Base-by-base conservation (phyloP, 1,284 basidiomycete genomes). In the Ustilago cynodontis region DNA sequence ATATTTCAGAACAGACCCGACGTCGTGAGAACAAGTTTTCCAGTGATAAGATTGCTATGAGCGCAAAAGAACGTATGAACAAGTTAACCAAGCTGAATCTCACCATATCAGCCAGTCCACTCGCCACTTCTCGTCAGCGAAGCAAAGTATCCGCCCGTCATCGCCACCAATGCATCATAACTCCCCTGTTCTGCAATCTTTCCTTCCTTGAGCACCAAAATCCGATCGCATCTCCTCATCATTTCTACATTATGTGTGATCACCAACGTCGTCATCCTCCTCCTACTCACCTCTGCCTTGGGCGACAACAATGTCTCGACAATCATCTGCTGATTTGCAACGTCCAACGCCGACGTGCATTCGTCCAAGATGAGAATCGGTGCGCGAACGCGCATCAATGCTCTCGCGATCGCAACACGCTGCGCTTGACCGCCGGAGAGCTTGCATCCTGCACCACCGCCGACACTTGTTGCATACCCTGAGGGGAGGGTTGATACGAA, bases 351-450 rank as follows among this genome's bases (percentile, higher is more conserved):
- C 45, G 91, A 92, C 8, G 96, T 99, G 84, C 93, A 96, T 86
- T 98, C 96, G 86, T 98, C 96, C 54, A 98, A 88, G 54, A 98
- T 91, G 33, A 98, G 88, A n/a, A 97, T 90, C 37, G 88, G 89
- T 0, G 92, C 88, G 0, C 89, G 89, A 13, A 91, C 88, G 9
- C 88, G 85, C n/a, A 92, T 91, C 16, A 98, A 89, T 0, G 95
- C 94, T 2, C 96, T 90, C 0, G 96, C 96, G 76, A 98, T 94
- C 82, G 93, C 92, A 9, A 99, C 87, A 3, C 96, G 90, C 87
- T 99, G 96, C 2, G 93, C 93, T 85, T 99, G 96, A 1, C 96
- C 96, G 33, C 96, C 96, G 0, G 94, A 96, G 65, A 98, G 91
- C 55, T 94, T 89, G 18, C 90, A 87, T 29, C 59, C 54, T 0